These are phyloP conservation scores for Aspergillus novoparasiticus DNA, from an alignment of 2,329 filamentous ascomycete species.

Conservation along the genomic window DNA sequence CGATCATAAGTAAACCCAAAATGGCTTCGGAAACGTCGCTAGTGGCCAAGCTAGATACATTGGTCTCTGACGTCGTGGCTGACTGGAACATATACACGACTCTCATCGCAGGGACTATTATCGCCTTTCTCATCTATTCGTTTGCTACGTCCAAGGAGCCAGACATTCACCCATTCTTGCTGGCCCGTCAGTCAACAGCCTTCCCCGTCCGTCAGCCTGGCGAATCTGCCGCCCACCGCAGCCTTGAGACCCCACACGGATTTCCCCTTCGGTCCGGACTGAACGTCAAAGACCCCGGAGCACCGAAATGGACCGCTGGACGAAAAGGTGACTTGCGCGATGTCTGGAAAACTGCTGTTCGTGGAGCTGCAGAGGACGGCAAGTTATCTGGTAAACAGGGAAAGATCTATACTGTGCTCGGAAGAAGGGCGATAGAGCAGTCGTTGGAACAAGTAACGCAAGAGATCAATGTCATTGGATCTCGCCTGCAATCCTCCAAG, in stretches of 20 bases:
- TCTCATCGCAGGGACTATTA: conserved; percentile 66
- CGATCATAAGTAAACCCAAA: conserved; percentile 14
- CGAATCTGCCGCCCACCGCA: conserved; percentile 83
- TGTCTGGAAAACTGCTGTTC: conserved; percentile 76
- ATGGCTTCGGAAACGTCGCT: conserved; percentile 53
- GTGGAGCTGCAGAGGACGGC: conserved; percentile 66
- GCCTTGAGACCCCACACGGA: conserved; percentile 81
- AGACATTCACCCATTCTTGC: conserved; percentile 87
- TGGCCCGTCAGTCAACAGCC: conserved; percentile 79
- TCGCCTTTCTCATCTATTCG: conserved; percentile 69
- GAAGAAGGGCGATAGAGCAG: conserved; percentile 74
- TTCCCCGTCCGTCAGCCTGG: conserved; percentile 79
- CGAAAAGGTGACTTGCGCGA: conserved; percentile 89
- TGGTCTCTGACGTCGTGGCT: conserved; percentile 68
- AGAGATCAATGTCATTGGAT: conserved; percentile 86
- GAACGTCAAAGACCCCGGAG: conserved; percentile 77
- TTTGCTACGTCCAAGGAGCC: conserved; percentile 74
- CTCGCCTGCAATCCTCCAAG: conserved; percentile 70
- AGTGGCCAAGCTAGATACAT: conserved; percentile 70
- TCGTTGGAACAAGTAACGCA: conserved; percentile 71
- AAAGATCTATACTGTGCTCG: conserved; percentile 76
- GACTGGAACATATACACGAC: conserved; percentile 86
- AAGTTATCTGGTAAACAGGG: conserved; percentile 63
- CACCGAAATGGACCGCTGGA: conserved; percentile 80
- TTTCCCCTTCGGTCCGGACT: conserved; percentile 77